Percentiles rank a stretch among this genome's conserved stretches.
phyloP scores from a whole-genome alignment of 352 stramenopile species.

The Phytophthora vignae region DNA sequence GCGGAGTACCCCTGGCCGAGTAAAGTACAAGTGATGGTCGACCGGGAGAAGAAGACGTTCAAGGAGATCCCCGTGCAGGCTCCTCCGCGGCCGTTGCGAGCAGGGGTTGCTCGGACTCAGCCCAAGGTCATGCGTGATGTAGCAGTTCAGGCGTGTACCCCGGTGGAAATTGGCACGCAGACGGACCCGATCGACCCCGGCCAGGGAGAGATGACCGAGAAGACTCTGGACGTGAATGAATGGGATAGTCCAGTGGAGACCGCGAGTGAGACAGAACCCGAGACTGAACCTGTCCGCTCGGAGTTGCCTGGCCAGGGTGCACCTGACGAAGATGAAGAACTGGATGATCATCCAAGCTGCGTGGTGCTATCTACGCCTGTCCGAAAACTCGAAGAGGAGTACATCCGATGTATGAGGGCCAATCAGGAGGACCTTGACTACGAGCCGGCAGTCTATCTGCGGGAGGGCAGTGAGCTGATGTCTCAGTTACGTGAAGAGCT shows the following conservation, averaged over 20 bases:
- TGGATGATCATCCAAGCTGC: not conserved
- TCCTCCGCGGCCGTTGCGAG: too few species aligned
- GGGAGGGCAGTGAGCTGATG: conserved; percentile 8
- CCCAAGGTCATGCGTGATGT: too few species aligned
- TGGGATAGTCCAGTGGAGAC: too few species aligned
- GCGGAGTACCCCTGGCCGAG: not conserved
- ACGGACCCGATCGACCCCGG: too few species aligned
- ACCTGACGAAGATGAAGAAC: not conserved
- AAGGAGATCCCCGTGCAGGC: not conserved
- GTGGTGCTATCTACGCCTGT: not conserved
- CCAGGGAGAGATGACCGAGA: too few species aligned
- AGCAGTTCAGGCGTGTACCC: too few species aligned
- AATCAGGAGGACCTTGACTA: not conserved
- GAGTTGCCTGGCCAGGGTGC: not conserved
- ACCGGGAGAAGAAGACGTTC: not conserved
- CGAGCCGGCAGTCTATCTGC: conserved; percentile 2
- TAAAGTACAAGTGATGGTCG: too few species aligned
- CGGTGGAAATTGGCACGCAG: too few species aligned
- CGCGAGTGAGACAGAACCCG: too few species aligned
- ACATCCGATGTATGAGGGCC: not conserved
- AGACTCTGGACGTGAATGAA: too few species aligned
- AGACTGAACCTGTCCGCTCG: not conserved
- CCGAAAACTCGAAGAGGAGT: not conserved
- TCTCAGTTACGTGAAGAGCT: conserved; percentile 3
- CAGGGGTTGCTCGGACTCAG: too few species aligned